A percentile compares a stretch with the other conserved stretches of the same genome.
phyloP scores from a whole-genome alignment of 2,329 filamentous ascomycete genomes.

The Bertia moriformis region DNA sequence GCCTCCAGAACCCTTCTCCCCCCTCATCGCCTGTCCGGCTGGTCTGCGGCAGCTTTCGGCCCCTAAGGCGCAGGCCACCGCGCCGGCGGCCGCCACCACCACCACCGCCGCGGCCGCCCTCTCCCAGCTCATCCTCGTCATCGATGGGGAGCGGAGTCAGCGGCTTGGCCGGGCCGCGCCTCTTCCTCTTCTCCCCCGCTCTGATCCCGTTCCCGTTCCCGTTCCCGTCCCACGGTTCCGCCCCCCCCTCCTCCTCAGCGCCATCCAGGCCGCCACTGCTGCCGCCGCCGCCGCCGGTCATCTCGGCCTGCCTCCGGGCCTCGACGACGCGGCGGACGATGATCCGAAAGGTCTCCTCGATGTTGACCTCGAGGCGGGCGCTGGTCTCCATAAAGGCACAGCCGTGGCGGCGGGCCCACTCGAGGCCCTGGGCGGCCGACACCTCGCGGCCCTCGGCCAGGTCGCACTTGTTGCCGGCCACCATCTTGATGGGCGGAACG shows the following conservation, averaged over 20 bases:
- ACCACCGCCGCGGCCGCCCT: slow-evolving; percentile 12
- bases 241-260: slow-evolving; percentile 5
- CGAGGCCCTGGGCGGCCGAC: slow-evolving; percentile 54
- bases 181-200: too few relatives aligned
- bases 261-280: slow-evolving; percentile 9
- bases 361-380: slow-evolving; percentile 70
- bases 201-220: too few relatives aligned
- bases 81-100: too few relatives aligned
- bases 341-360: slow-evolving; percentile 74
- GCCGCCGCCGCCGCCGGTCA: slow-evolving; percentile 23
- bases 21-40: slow-evolving; percentile 25
- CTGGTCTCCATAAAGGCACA: slow-evolving; percentile 88
- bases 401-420: slow-evolving; percentile 59
- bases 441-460: slow-evolving; percentile 56
- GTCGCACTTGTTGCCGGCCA: slow-evolving; percentile 79
- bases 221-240: slow-evolving; percentile 7
- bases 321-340: slow-evolving; percentile 49
- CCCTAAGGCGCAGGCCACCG: too few relatives aligned
- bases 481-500: slow-evolving; percentile 66
- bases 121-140: slow-evolving; percentile 23
- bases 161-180: slow-evolving; percentile 40
- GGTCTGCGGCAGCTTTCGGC: slow-evolving; percentile 27
- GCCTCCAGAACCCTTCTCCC: slow-evolving; percentile 38
- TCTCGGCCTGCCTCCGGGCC: slow-evolving; percentile 32
- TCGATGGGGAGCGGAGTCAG: slow-evolving; percentile 32